Evolutionary conservation across 108 stramenopile genomes (phyloP), one percentile per base, ranked within the genome.

Genomic region (Fistulifera solaris): DNA sequence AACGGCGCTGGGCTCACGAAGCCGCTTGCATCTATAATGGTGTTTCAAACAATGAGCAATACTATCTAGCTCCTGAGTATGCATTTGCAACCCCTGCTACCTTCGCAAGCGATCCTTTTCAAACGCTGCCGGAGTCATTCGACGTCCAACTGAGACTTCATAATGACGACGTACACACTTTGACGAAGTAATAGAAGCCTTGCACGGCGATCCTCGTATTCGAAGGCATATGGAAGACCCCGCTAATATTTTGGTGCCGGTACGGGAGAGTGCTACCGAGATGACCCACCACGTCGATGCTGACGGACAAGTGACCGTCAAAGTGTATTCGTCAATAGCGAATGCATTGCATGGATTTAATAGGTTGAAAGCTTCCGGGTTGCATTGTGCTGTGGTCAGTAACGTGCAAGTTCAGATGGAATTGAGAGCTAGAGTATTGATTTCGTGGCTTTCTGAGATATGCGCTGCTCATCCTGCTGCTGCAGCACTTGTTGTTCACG

Each of bases 161-260:
- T 74, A 96, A 98, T 67, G 97, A 98, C 65, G 97, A 98, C 63
- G 92, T 96, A 11, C 97, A 98, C 62, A 94, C 95, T 1, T 95
- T 83, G 89, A 96, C 15, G 87, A 96, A 52, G 95, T 98, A 11
- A 93, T 90, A 49, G 74, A 62, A 38, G 94, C 93, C 1, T 63
- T 98, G 48, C 66, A 63, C 23, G 31, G 31, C 3, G 49, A 63
- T 52, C 47, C 64, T 0, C 59, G 54, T 13, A 25, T 19, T 2
- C 25, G 31, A 12, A 23, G 49, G 25, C 21, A 46, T 21, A 47
- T 27, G 14, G 42, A 38, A 23, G 63, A 62, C 22, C 45, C 64
- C 24, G 69, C 70, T 18, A 17, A 1, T 11, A 10, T 35, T 28
- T 72, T 92, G 21, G 76, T 92, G 25, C 23, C 77, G 17, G 47